Evolutionary conservation across 208 protist genomes (phyloP), one percentile per base, ranked within the genome.

Genomic region (Chromosphaera perkinsii): DNA sequence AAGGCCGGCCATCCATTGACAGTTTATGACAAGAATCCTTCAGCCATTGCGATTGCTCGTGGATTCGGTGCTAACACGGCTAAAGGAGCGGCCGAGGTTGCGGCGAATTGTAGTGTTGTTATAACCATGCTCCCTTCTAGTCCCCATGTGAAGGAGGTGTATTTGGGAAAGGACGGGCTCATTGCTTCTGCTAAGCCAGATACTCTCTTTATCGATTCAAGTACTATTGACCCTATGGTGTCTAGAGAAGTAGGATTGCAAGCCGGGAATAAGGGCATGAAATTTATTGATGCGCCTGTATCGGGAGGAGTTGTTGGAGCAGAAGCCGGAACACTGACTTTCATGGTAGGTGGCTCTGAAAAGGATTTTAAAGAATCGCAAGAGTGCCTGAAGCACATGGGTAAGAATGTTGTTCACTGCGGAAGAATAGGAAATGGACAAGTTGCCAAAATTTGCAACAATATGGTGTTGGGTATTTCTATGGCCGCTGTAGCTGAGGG

Each of bases 391-490:
- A 9, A 62, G 43, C 12, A 17, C 7, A 91, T 92, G 87, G 87
- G 87, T 56, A 85, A 88, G 66, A 83, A 80, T 47, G 73, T 89
- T 35, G 71, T 91, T n/a, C 75, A 86, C 35, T 91, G 86, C 66
- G 88, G 88, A 33, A 59, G 45, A 7, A 39, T 66, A 5, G 85
- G 85, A 40, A 82, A 20, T 32, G 85, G 85, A 22, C 73, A 70
- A 51, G 83, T 76, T 1, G 87, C 76, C 2, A 92, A 92, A 72
- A 59, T 91, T 3, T 84, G 76, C 61, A 92, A 92, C 69, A 92
- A 92, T 48, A 60, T 92, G 24, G 67, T 88, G 0, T 73, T 92
- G n/a, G 86, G 61, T 65, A 83, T 89, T 12, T 51, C 33, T 10
- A 91, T 91, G 87, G 66, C 76, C 12, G 79, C 67, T 49, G 72